Percentiles rank a stretch among this genome's conserved stretches.
Conservation (phyloP, 1,284 basidiomycete genomes). For the Heterobasidion irregulare region DNA sequence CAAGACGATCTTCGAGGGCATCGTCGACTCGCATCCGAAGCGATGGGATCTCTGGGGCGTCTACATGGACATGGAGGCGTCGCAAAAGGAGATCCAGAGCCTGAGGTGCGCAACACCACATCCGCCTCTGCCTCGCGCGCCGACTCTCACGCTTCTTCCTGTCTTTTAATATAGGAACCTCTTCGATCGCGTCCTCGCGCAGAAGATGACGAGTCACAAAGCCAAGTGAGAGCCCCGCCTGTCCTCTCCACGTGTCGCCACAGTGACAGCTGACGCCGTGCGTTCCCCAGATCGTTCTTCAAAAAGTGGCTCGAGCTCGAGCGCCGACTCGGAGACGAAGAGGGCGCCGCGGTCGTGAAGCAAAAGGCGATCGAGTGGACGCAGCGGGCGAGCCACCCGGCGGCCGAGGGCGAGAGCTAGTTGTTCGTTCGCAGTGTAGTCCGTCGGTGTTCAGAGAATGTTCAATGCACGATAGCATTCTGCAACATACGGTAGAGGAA, state of each 20-base stretch:
- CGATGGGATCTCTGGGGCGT: conserved; percentile 94
- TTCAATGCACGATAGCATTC: neutral
- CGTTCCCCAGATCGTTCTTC: conserved; percentile 67
- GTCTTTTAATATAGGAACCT: conserved; percentile 47
- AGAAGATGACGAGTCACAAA: conserved; percentile 91
- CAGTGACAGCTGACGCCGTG: neutral
- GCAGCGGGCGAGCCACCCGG: conserved; percentile 31
- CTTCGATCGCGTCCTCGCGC: conserved; percentile 74
- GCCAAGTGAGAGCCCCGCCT: conserved; percentile 60
- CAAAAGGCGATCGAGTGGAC: conserved; percentile 87
- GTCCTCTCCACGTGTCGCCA: neutral
- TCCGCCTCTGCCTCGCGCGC: neutral
- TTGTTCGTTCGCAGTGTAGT: neutral
- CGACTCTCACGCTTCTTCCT: conserved; percentile 4
- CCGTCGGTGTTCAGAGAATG: neutral
- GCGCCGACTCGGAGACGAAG: conserved; percentile 78
- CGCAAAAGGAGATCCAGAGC: conserved; percentile 68
- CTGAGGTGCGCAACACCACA: conserved; percentile 43
- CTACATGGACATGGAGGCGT: conserved; percentile 94
- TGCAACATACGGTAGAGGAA: neutral
- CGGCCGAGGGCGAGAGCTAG: conserved; percentile 3
- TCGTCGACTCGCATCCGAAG: conserved; percentile 91
- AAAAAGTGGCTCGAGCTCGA: conserved; percentile 97
- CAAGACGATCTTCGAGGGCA: conserved; percentile 93
- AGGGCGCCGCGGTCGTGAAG: conserved; percentile 79